A percentile compares a stretch with the other conserved stretches of the same genome.
phyloP scores from a whole-genome alignment of 1,284 basidiomycete species.

The Trichosporon ovoides region DNA sequence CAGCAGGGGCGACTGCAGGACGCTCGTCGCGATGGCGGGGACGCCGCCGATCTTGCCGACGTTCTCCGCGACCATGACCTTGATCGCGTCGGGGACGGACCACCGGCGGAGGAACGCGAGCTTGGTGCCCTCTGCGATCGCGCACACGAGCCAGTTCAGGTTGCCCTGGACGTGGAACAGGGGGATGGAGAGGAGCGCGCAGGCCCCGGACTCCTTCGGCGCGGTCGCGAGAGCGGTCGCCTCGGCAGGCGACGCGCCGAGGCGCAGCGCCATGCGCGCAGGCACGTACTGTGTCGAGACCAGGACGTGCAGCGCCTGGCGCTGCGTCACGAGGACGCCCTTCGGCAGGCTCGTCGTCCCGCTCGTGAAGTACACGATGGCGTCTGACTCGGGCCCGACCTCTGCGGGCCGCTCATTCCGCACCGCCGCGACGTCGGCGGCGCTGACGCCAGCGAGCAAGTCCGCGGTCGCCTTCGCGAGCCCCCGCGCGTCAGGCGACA shows the following conservation, averaged over 20 bases:
- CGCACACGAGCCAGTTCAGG: slow-evolving; percentile 39
- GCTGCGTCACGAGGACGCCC: slow-evolving; percentile 42
- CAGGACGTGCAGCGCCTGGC: slow-evolving; percentile 35
- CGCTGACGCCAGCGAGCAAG: too few species aligned
- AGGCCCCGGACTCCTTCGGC: slow-evolving; percentile 19
- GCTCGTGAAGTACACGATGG: slow-evolving; percentile 41
- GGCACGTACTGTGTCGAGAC: slow-evolving; percentile 10
- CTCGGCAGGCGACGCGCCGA: slow-evolving; percentile 28
- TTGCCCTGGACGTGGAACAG: slow-evolving; percentile 46
- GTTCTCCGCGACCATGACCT: slow-evolving; percentile 31
- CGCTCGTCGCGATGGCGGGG: slow-evolving; percentile 36
- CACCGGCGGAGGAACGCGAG: slow-evolving; percentile 37
- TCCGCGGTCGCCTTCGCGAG: not conserved
- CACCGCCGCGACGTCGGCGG: not conserved
- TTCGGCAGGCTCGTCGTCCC: slow-evolving; percentile 39
- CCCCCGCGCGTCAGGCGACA: not conserved
- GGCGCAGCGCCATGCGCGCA: slow-evolving; percentile 4
- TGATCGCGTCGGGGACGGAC: slow-evolving; percentile 31
- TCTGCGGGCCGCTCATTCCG: not conserved
- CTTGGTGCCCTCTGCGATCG: slow-evolving; percentile 37
- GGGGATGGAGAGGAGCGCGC: slow-evolving; percentile 39
- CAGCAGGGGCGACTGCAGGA: slow-evolving; percentile 33
- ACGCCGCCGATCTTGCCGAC: slow-evolving; percentile 42
- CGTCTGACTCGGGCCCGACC: slow-evolving; percentile 39
- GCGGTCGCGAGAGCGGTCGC: slow-evolving; percentile 15